A percentile compares a stretch with the other conserved stretches of the same genome.
These are phyloP conservation scores for Rhizopogon vesiculosus DNA, from an alignment of 768 basidiomycete genomes.

Conservation along the genomic window DNA sequence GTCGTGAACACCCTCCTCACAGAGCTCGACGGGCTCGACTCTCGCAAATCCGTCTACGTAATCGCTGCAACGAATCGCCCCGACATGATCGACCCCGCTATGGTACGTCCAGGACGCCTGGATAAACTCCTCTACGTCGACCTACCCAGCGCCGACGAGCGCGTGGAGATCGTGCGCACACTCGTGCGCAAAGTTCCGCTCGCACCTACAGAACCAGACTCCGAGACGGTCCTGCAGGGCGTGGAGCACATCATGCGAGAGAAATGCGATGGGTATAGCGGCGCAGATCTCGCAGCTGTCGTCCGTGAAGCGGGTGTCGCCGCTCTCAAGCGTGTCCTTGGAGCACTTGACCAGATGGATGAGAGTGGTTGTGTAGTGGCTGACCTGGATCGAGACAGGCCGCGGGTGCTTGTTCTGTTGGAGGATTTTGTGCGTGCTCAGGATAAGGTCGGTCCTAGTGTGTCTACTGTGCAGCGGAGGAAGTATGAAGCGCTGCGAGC, in stretches of 20 bases:
- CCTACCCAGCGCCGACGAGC: constrained; percentile 67
- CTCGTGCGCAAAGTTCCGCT: constrained; percentile 71
- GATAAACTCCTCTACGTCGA: constrained; percentile 95
- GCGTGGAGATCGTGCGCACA: constrained; percentile 80
- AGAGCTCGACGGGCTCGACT: constrained; percentile 88
- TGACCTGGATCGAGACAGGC: constrained; percentile 14
- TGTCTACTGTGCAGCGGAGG: constrained; percentile 70
- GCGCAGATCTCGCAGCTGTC: constrained; percentile 85
- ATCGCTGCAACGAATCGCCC: constrained; percentile 94
- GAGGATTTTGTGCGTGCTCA: constrained; percentile 73
- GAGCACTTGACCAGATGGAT: constrained; percentile 62
- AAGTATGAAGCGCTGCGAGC: constrained; percentile 78
- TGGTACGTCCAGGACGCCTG: constrained; percentile 93
- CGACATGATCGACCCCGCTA: constrained; percentile 97
- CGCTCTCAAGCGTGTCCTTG: constrained; percentile 68
- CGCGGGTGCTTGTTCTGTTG: constrained; percentile 43
- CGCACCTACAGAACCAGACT: constrained; percentile 24
- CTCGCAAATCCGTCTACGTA: constrained; percentile 84
- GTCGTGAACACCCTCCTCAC: constrained; percentile 91
- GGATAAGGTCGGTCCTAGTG: constrained; percentile 84
- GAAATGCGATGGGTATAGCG: constrained; percentile 83
- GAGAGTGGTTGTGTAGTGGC: constrained; percentile 4
- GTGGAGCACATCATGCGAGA: constrained; percentile 50
- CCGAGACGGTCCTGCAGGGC: constrained; percentile 10
- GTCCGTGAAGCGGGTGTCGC: constrained; percentile 87